Base-by-base conservation (phyloP, 345 rosid genomes). In the Linum tenue region DNA sequence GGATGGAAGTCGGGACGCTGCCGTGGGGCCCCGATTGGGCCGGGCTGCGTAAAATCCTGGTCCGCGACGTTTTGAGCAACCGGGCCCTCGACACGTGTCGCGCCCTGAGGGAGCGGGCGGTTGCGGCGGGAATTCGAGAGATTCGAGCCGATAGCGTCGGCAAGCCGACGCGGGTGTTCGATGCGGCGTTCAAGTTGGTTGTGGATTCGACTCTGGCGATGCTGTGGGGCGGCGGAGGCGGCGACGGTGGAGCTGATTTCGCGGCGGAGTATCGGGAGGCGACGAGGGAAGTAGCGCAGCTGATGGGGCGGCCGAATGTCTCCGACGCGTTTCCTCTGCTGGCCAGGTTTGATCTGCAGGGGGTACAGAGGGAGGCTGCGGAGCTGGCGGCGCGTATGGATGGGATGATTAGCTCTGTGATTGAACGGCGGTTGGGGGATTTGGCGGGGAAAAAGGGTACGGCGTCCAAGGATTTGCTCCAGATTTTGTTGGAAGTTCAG, bases 131-230 rank as follows among this genome's bases (percentile, higher is more conserved):
- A 22, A 22, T 22, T 22, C 31, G 31, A 22, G 31, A 22, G 31
- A 22, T 22, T 22, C 31, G 31, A 22, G 31, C 2, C n/a, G 69
- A 22, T 0, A 22, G 31, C 31, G 1, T 22, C 31, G 31, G 56
- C 3, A 55, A 87, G 51, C 37, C 77, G 37, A 67, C 81, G 59
- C 55, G 78, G 38, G 44, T 84, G 7, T 79, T 87, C 15, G 71
- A 75, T 59, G n/a, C 61, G 64, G 6, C 69, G 69, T 78, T 78
- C 44, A 35, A 74, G 5, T 78, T 85, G 0, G 37, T 37, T 74
- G 22, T 77, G 73, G 38, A 58, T 75, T 35, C 80, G 77, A 85
- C 37, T 76, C 61, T 84, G 85, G 85, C 85, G 88, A 0, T 83
- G 64, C 11, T 66, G 76, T 22, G 31, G 31, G 31, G 31, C 76